Percentiles rank a stretch among this genome's conserved stretches.
These are phyloP conservation scores for Phytophthora citricola DNA, from an alignment of 352 stramenopile species.

Conservation along the genomic window DNA sequence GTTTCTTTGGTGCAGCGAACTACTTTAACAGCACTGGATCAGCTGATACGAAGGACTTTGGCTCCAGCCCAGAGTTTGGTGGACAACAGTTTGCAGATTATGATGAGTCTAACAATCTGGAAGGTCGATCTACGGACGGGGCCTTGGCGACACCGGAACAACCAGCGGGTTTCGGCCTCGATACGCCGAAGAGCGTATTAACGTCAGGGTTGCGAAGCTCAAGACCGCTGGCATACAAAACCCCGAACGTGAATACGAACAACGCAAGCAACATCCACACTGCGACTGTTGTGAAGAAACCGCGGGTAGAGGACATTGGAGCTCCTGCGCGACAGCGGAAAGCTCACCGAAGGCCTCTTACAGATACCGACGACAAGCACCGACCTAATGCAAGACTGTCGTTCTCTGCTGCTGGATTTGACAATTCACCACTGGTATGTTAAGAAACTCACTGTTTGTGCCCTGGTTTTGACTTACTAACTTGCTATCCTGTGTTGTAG, in stretches of 20 bases:
- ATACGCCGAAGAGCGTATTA: conserved; percentile 27
- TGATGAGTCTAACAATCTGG: conserved; percentile 29
- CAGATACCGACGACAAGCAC: conserved; percentile 65
- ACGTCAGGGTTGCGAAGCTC: conserved; percentile 8
- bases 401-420: conserved; percentile 62
- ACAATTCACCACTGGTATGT: conserved; percentile 63
- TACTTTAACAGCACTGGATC: conserved; percentile 45
- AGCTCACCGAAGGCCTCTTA: conserved; percentile 54
- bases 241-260: conserved; percentile 32
- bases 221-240: conserved; percentile 44
- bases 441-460: not conserved
- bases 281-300: conserved; percentile 63
- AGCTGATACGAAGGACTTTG: conserved; percentile 10
- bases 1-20: conserved; percentile 67
- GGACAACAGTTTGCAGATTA: conserved; percentile 16
- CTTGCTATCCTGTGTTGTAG: conserved; percentile 15
- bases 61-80: conserved; percentile 11
- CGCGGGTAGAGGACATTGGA: conserved; percentile 44
- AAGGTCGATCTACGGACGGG: conserved; percentile 31
- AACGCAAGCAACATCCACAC: conserved; percentile 26
- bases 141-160: conserved; percentile 44
- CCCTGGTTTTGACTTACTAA: conserved; percentile 6
- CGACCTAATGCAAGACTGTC: conserved; percentile 58
- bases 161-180: conserved; percentile 29
- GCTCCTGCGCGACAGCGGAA: conserved; percentile 55